phyloP scores from a whole-genome alignment of 495 filamentous ascomycete genomes.

The Penicillium angulare region DNA sequence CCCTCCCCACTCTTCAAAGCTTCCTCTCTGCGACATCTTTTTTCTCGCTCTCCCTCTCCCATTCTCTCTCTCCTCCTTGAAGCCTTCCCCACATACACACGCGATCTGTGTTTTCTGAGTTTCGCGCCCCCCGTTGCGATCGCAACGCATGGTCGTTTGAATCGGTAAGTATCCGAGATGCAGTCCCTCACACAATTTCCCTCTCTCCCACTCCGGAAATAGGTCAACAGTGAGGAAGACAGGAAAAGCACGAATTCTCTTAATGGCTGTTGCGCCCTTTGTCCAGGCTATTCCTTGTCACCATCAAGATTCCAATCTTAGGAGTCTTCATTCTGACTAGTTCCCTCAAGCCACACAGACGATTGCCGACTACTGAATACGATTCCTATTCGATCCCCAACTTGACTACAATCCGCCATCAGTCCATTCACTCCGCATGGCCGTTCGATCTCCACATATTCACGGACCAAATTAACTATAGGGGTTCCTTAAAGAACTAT shows the following conservation, averaged over 20 bases:
- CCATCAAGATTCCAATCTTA: background rate
- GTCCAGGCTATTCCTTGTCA: no score
- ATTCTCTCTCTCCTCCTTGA: background rate
- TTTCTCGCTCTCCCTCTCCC: constrained; percentile 1
- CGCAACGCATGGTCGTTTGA: constrained; percentile 21
- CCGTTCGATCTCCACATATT: background rate
- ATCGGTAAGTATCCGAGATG: constrained; percentile 19
- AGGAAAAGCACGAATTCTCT: no score
- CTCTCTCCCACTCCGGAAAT: background rate
- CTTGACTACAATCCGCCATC: no score
- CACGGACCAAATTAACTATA: background rate
- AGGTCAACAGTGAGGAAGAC: no score
- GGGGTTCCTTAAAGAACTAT: constrained; percentile 30
- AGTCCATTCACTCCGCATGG: no score
- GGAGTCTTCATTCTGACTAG: no score
- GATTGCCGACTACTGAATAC: no score
- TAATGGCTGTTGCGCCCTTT: no score
- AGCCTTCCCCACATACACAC: no score
- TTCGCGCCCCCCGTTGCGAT: constrained; percentile 14
- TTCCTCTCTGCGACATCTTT: background rate
- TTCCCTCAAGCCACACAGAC: no score
- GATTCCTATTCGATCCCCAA: no score
- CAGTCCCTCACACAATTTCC: background rate
- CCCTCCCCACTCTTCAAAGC: background rate
- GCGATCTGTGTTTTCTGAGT: background rate